Conservation (phyloP, 441 rosid genomes). For the Syzygium syzygioides region DNA sequence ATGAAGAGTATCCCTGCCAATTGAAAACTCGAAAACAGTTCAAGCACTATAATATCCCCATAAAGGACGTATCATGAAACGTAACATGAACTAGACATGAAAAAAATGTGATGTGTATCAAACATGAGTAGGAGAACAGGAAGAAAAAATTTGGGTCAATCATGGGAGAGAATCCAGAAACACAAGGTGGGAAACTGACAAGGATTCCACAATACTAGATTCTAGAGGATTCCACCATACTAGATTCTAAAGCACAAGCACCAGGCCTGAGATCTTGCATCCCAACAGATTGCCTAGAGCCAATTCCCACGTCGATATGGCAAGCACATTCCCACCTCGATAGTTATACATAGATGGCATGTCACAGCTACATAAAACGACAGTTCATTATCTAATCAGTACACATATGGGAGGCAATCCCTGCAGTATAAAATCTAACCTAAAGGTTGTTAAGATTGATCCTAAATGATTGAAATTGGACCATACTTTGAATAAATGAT, state of each 20-base stretch:
- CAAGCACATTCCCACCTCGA: too few species aligned
- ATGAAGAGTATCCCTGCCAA: background rate
- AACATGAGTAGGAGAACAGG: background rate
- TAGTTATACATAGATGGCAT: too few species aligned
- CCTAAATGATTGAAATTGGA: background rate
- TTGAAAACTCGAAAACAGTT: background rate
- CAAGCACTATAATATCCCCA: background rate
- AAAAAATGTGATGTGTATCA: accelerated
- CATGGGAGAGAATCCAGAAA: background rate
- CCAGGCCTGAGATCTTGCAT: too few species aligned
- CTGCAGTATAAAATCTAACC: too few species aligned
- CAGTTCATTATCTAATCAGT: too few species aligned
- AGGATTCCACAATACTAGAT: background rate
- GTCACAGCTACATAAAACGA: too few species aligned
- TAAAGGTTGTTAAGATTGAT: background rate
- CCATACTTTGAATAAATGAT: background rate
- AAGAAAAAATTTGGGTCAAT: background rate
- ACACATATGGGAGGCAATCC: too few species aligned
- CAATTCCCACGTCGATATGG: too few species aligned
- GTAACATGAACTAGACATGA: background rate
- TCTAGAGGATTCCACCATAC: background rate
- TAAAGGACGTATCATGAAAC: background rate
- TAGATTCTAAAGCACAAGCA: background rate
- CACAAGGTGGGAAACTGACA: background rate
- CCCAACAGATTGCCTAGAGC: too few species aligned